Base-by-base conservation (phyloP, 257 asterid genomes). In the Solanum sparsipilum region DNA sequence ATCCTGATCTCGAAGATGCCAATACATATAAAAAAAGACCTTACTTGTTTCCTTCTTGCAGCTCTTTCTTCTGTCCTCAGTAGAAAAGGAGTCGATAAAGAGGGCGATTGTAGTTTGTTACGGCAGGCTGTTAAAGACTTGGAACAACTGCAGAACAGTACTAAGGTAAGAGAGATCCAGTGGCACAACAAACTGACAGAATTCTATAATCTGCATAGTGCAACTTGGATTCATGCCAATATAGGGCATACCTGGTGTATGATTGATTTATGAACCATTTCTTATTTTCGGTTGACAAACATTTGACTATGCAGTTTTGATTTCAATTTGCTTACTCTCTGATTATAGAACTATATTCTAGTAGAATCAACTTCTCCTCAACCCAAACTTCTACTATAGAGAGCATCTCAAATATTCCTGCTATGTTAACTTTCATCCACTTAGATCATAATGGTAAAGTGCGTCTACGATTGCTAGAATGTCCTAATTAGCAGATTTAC, bases 21-120 rank as follows among this genome's bases (percentile, higher is more conserved):
- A 48, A 48, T 46, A 81, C 20, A 1, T 9, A 20, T 29, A 8
- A 29, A 15, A 60, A n/a, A n/a, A 84, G 13, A 11, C 38, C 92
- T 88, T 92, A 91, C 99, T 95, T 96, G 98, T 91, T 94, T 95
- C 90, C 99, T 93, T 93, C 92, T 94, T 86, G 98, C 92, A 86
- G 98, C 96, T 90, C 99, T 93, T 90, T 95, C 98, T 92, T 95
- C 98, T 60, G 96, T 96, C 87, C 96, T 89, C 89, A 97, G 93
- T 32, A 91, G 86, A 87, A 97, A 94, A 8, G 99, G 99, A 85
- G 98, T 92, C 44, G 96, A 91, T 29, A 91, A 81, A 56, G 92
- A 84, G 36, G 98, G 98, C 4, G 98, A 94, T 87, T 93, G 96
- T 86, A 95, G 79, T 90, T 93, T 96, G 91, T 93, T 95, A 56